Conservation (phyloP, 73 alveolate genomes). For the Paramecium octaurelia region DNA sequence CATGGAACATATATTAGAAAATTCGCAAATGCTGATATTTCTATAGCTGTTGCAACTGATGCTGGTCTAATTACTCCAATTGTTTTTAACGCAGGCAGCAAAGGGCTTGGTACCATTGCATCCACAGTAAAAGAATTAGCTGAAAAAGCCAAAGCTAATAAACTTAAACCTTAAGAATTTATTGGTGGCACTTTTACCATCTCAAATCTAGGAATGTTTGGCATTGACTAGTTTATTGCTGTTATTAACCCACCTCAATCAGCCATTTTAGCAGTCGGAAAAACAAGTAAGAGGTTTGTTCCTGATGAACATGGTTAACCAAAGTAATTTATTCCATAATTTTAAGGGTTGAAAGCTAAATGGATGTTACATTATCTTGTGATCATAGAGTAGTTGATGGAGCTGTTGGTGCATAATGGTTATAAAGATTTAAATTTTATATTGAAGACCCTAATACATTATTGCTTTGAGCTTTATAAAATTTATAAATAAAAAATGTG, state of each 20-base stretch:
- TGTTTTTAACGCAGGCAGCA: slow-evolving; percentile 68
- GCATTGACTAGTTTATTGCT: slow-evolving; percentile 70
- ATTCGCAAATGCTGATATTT: slow-evolving; percentile 75
- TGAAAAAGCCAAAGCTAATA: slow-evolving; percentile 77
- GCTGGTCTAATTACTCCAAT: slow-evolving; percentile 82
- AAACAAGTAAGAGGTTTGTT: slow-evolving; percentile 62
- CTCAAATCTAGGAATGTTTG: slow-evolving; percentile 82
- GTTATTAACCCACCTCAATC: slow-evolving; percentile 84
- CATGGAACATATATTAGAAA: slow-evolving; percentile 73
- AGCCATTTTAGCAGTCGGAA: slow-evolving; percentile 80
- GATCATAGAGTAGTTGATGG: slow-evolving; percentile 94
- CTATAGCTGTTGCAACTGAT: slow-evolving; percentile 79
- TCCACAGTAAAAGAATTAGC: slow-evolving; percentile 75
- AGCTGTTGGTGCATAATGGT: slow-evolving; percentile 90
- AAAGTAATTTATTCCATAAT: neutral
- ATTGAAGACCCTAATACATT: slow-evolving; percentile 82
- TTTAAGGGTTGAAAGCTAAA: slow-evolving; percentile 37
- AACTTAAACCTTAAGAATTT: slow-evolving; percentile 65
- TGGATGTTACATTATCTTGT: slow-evolving; percentile 75
- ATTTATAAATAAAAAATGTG: neutral
- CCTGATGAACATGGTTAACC: slow-evolving; percentile 64
- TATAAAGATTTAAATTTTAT: slow-evolving; percentile 72
- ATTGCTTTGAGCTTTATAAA: slow-evolving; percentile 65
- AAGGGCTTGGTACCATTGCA: slow-evolving; percentile 78
- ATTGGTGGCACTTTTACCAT: slow-evolving; percentile 85